Conservation (phyloP, 768 basidiomycete species). For the Suillus brevipes region DNA sequence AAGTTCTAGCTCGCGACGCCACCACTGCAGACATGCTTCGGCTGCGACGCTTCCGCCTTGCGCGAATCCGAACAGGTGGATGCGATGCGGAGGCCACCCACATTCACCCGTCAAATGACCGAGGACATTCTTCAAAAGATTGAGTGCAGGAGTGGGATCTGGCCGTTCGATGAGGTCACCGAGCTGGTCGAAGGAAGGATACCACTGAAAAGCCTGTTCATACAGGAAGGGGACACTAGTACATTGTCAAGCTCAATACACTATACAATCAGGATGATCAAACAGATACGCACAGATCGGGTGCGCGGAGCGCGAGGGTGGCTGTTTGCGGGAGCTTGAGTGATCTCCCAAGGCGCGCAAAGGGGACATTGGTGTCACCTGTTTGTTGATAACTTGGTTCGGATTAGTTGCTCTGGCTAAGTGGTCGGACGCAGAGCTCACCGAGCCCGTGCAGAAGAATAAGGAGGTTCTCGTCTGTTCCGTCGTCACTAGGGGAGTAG, state of each 20-base stretch:
- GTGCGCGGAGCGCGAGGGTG: constrained; percentile 75
- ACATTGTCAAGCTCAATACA: constrained; percentile 1
- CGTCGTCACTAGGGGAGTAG: constrained; percentile 77
- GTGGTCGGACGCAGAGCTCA: constrained; percentile 31
- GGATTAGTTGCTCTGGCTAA: constrained; percentile 5
- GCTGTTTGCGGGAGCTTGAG: constrained; percentile 91
- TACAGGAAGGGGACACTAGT: constrained; percentile 75
- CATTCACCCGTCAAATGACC: constrained; percentile 59
- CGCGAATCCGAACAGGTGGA: constrained; percentile 87
- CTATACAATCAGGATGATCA: background rate
- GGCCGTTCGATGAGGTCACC: constrained; percentile 72
- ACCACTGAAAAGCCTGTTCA: constrained; percentile 86
- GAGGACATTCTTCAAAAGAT: constrained; percentile 52
- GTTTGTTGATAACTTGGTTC: constrained; percentile 3
- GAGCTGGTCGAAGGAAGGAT: constrained; percentile 74
- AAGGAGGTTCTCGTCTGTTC: constrained; percentile 82
- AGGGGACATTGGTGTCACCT: constrained; percentile 85
- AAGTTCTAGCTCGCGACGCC: constrained; percentile 39
- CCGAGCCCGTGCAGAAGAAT: constrained; percentile 87
- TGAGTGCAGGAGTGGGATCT: constrained; percentile 70
- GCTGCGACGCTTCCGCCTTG: constrained; percentile 82
- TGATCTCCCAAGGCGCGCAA: constrained; percentile 67
- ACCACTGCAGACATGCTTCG: constrained; percentile 63
- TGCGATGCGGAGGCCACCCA: constrained; percentile 62
- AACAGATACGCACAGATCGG: constrained; percentile 58